Evolutionary conservation across 1,284 basidiomycete species (phyloP).

Genomic region (Ganoderma lucidum): DNA sequence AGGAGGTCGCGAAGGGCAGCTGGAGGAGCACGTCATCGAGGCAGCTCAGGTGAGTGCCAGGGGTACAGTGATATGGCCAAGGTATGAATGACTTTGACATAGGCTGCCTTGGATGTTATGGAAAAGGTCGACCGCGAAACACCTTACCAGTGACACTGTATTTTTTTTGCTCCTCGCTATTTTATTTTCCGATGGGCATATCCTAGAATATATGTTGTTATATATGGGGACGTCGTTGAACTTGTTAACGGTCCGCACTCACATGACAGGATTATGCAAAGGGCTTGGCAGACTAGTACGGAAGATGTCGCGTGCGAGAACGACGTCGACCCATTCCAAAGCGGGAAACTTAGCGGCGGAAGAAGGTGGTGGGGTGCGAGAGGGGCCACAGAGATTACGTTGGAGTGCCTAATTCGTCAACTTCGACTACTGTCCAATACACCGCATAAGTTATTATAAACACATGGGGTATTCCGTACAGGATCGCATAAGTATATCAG

Average conservation of each 20-base stretch:
- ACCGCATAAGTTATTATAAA: neutral
- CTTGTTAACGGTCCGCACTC: too few relatives aligned
- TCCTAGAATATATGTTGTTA: too few relatives aligned
- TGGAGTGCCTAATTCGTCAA: neutral
- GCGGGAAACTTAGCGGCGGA: too few relatives aligned
- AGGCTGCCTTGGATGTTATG: neutral
- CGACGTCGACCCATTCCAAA: too few relatives aligned
- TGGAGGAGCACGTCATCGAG: slow-evolving; percentile 19
- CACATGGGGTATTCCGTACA: neutral
- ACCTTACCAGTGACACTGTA: neutral
- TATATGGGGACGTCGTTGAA: too few relatives aligned
- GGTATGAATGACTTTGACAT: neutral
- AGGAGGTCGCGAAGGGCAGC: slow-evolving; percentile 4
- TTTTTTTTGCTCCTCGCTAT: neutral
- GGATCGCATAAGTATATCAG: neutral
- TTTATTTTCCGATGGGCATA: too few relatives aligned
- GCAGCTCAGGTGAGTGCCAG: slow-evolving; percentile 19
- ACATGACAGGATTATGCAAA: too few relatives aligned
- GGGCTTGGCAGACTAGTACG: too few relatives aligned
- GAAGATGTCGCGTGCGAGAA: too few relatives aligned
- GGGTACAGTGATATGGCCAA: neutral
- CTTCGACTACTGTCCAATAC: neutral
- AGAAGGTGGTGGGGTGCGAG: too few relatives aligned
- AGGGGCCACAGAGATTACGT: too few relatives aligned
- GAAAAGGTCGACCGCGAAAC: neutral